Percentiles rank a stretch among this genome's conserved stretches.
These are phyloP conservation scores for Echria macrotheca DNA, from an alignment of 495 filamentous ascomycete genomes.

Conservation along the genomic window DNA sequence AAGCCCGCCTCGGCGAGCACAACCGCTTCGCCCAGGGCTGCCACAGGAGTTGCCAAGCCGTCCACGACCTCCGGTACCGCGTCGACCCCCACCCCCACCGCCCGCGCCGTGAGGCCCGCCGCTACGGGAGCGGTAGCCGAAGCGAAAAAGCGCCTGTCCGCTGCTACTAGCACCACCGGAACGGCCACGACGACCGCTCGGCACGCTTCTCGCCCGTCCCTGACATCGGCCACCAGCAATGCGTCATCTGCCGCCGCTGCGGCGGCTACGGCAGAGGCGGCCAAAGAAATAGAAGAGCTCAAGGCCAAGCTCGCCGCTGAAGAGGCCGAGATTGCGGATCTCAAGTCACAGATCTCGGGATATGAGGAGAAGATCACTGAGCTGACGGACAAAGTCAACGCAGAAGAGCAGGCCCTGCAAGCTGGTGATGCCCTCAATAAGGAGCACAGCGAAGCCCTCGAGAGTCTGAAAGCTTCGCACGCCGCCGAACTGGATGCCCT, in stretches of 20 bases:
- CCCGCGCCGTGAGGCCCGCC: constrained; percentile 29
- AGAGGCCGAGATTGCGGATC: constrained; percentile 44
- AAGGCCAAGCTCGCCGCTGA: constrained; percentile 43
- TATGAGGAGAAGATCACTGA: constrained; percentile 39
- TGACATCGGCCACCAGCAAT: constrained; percentile 24
- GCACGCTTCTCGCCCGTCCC: constrained; percentile 36
- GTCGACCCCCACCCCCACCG: constrained; percentile 21
- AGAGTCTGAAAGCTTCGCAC: constrained; percentile 42
- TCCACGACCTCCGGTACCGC: constrained; percentile 19
- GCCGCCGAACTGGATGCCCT: constrained; percentile 40
- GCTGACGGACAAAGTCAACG: constrained; percentile 33
- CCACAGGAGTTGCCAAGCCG: constrained; percentile 22
- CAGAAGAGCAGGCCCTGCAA: constrained; percentile 17
- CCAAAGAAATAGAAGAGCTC: constrained; percentile 48
- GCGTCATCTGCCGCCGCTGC: constrained; percentile 31
- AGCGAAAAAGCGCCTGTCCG: constrained; percentile 47
- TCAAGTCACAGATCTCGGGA: constrained; percentile 42
- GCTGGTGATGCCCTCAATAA: constrained; percentile 23
- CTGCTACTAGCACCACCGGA: constrained; percentile 22
- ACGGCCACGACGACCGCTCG: constrained; percentile 18
- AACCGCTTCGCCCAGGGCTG: constrained; percentile 24
- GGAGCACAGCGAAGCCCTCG: constrained; percentile 38
- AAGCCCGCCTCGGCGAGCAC: constrained; percentile 33
- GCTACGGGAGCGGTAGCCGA: constrained; percentile 34
- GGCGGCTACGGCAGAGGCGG: constrained; percentile 27